Evolutionary conservation across 192 early-diverging fungal genomes (phyloP), one percentile per base, ranked within the genome.

Genomic region (Rhizoclosmatium sp.): DNA sequence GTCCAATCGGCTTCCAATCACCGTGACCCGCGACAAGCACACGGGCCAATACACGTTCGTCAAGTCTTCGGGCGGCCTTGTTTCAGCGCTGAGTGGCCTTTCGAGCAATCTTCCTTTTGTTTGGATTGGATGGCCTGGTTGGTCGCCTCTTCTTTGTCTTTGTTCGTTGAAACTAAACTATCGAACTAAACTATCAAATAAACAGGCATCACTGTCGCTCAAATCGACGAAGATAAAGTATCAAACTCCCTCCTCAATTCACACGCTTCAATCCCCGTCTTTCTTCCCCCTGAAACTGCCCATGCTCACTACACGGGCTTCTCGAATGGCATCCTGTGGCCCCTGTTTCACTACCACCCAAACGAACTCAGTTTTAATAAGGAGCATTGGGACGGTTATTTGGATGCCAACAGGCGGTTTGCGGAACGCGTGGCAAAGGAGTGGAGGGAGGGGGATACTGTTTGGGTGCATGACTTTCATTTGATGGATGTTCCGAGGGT

Each of bases 101-200:
- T 96, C 97, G 83, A 94, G 94, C 73, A 91, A 95, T 82, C 98
- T 96, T 95, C 86, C 89, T 65, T 99, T 99, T 84, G 96, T 93
- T 0, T 99, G 98, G 98, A 96, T 98, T 79, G 98, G 98, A 9
- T 99, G 98, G 98, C 97, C 97, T 19, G 96, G 93, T 92, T 78
- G 73, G 84, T 69, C 9, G 47, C 64, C 61, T 14, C 31, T 14
- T 12, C 19, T 31, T 41, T 66, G n/a, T 12, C 65, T 16, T 19
- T 31, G 12, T 12, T 19, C 16, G 21, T 70, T 47, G 10, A 16
- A 46, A 47, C 19, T 19, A 12, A 70, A 70, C 51, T 31, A 31
- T 31, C 31, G 31, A 31, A 31, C 41, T 42, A 71, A 40, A 4
- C 75, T 65, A 47, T 54, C 3, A 49, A 39, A 47, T 40, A 64